These are phyloP conservation scores for Paecilomyces fulvus DNA, from an alignment of 2,329 filamentous ascomycete species.

Conservation along the genomic window DNA sequence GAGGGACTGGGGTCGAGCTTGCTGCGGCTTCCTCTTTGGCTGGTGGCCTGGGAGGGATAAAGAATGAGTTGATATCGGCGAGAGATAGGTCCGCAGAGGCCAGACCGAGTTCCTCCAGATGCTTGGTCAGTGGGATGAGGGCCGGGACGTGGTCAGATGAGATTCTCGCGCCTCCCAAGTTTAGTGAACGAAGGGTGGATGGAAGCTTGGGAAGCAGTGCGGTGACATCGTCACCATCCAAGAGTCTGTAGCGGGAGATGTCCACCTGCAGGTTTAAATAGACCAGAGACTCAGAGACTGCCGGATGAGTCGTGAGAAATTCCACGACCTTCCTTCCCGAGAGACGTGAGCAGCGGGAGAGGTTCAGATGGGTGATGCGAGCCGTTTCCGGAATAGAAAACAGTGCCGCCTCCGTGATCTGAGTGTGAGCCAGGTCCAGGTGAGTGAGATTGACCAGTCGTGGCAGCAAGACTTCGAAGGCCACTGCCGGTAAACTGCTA, in stretches of 20 bases:
- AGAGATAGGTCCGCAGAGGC: constrained; percentile 58
- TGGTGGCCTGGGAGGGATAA: constrained; percentile 32
- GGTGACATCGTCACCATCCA: constrained; percentile 58
- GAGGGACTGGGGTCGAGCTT: constrained; percentile 18
- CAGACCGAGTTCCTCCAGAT: constrained; percentile 67
- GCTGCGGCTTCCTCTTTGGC: constrained; percentile 12
- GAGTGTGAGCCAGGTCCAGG: constrained; percentile 70
- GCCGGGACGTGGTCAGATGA: constrained; percentile 54
- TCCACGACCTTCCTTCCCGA: constrained; percentile 58
- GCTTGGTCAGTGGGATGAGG: constrained; percentile 58
- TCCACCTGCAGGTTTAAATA: constrained; percentile 69
- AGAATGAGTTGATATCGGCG: constrained; percentile 56
- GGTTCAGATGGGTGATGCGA: constrained; percentile 65
- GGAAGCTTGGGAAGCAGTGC: constrained; percentile 59
- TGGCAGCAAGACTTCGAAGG: constrained; percentile 64
- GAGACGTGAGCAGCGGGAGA: constrained; percentile 66
- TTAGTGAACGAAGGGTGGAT: constrained; percentile 60
- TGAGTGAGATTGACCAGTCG: constrained; percentile 63
- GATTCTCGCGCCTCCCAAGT: constrained; percentile 67
- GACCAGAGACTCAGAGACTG: constrained; percentile 54
- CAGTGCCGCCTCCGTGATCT: constrained; percentile 64
- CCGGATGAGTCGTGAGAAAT: constrained; percentile 63
- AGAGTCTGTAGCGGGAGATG: constrained; percentile 60
- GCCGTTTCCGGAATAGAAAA: constrained; percentile 63
- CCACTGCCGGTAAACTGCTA: constrained; percentile 56